Conservation (phyloP, 2,329 filamentous ascomycete genomes). For the Ophiobolus disseminans region DNA sequence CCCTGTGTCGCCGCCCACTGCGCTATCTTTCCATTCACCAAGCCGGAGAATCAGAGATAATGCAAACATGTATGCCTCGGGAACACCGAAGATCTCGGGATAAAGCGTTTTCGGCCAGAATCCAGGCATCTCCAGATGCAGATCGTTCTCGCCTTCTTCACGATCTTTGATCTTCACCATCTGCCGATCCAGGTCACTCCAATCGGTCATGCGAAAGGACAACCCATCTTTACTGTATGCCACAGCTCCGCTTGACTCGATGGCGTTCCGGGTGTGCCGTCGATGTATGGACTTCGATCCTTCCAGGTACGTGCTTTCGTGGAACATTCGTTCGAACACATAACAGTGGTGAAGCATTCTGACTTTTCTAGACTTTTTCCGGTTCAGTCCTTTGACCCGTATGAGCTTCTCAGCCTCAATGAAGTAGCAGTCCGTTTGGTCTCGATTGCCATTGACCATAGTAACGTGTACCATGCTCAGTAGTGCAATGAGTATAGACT, state of each 20-base stretch:
- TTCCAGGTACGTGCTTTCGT: constrained; percentile 49
- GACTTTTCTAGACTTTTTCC: constrained; percentile 51
- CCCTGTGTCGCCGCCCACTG: constrained; percentile 22
- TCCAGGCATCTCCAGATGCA: constrained; percentile 53
- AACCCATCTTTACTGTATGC: constrained; percentile 41
- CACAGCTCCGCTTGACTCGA: constrained; percentile 20
- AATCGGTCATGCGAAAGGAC: constrained; percentile 42
- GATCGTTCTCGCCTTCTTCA: constrained; percentile 54
- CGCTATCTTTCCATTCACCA: constrained; percentile 51
- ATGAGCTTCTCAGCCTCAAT: constrained; percentile 56
- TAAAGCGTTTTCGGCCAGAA: constrained; percentile 53
- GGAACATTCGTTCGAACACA: constrained; percentile 54
- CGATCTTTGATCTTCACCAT: constrained; percentile 44
- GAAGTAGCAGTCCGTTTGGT: constrained; percentile 49
- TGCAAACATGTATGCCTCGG: constrained; percentile 48
- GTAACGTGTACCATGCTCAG: constrained; percentile 52
- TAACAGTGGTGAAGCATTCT: constrained; percentile 59
- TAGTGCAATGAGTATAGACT: constrained; percentile 55
- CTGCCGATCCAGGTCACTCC: constrained; percentile 40
- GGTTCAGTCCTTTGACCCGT: constrained; percentile 48
- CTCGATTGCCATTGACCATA: constrained; percentile 42
- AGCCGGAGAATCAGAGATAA: constrained; percentile 50
- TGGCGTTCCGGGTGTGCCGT: constrained; percentile 16
- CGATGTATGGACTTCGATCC: constrained; percentile 15
- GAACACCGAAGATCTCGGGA: constrained; percentile 55